phyloP scores from a whole-genome alignment of 768 basidiomycete species.

The Hygrophoropsis aurantiaca region DNA sequence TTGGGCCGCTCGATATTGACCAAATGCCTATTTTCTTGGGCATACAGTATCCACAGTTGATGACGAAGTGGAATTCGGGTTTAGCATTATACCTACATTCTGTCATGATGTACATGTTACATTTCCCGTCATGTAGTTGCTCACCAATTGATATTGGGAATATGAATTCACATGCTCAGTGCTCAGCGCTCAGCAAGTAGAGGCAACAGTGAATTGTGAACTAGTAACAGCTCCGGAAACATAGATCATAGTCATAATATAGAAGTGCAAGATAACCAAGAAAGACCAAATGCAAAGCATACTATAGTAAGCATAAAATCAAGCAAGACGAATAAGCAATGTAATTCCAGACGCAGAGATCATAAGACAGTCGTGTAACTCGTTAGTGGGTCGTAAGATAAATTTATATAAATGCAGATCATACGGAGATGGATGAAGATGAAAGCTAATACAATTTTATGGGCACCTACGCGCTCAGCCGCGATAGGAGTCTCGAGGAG shows the following conservation, averaged over 20 bases:
- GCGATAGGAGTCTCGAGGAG: constrained; percentile 46
- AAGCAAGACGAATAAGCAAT: not conserved
- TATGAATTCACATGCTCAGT: too few species aligned
- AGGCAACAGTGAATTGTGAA: not conserved
- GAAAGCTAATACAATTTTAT: not conserved
- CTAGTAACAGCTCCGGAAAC: not conserved
- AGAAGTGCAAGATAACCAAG: not conserved
- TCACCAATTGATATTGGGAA: too few species aligned
- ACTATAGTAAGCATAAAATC: not conserved
- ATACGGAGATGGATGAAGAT: too few species aligned
- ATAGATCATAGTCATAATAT: not conserved
- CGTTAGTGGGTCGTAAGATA: constrained; percentile 19
- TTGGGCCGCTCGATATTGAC: too few species aligned
- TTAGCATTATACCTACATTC: too few species aligned
- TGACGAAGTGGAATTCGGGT: too few species aligned
- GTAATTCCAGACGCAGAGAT: too few species aligned
- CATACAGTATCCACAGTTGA: too few species aligned
- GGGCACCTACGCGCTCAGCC: constrained; percentile 5
- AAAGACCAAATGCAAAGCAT: constrained; percentile 1
- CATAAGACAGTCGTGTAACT: not conserved
- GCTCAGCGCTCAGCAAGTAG: too few species aligned
- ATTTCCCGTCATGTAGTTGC: too few species aligned
- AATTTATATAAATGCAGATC: constrained; percentile 2
- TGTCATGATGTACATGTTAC: too few species aligned
- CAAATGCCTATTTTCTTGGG: too few species aligned